Conservation (phyloP, 768 basidiomycete genomes). For the Antrodiella citrinella region DNA sequence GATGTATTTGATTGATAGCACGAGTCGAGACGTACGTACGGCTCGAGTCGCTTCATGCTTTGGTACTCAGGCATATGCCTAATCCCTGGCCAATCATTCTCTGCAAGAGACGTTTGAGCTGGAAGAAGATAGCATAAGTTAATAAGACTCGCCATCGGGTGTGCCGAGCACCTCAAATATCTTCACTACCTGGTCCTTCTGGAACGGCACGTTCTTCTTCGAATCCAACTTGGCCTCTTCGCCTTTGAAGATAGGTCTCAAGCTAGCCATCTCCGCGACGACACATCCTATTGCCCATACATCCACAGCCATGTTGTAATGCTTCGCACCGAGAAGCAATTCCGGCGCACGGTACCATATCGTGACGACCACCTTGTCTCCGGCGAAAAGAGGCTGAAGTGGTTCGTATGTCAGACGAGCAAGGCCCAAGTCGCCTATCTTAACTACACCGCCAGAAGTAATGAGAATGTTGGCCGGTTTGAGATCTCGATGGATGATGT, state of each 20-base stretch:
- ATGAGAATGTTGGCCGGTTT: constrained; percentile 91
- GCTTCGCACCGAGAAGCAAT: constrained; percentile 90
- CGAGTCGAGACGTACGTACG: constrained; percentile 32
- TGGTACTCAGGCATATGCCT: constrained; percentile 83
- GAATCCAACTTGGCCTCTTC: constrained; percentile 97
- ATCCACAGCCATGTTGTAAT: constrained; percentile 95
- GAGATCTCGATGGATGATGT: constrained; percentile 87
- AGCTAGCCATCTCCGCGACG: constrained; percentile 87
- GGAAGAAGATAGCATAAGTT: constrained; percentile 4
- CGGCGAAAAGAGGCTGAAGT: constrained; percentile 82
- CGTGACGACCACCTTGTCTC: constrained; percentile 98
- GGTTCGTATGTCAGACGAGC: constrained; percentile 89
- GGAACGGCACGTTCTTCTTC: constrained; percentile 97
- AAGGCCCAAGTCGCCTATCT: constrained; percentile 96
- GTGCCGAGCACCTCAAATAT: constrained; percentile 96
- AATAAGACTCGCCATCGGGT: constrained; percentile 57
- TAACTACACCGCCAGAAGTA: constrained; percentile 78
- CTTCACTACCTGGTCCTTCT: constrained; percentile 88
- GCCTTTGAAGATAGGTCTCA: constrained; percentile 97
- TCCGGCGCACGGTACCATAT: constrained; percentile 99
- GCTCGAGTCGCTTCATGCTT: constrained; percentile 72
- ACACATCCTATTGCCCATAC: constrained; percentile 99
- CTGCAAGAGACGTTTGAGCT: constrained; percentile 32
- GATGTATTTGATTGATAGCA: background rate
- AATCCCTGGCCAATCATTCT: constrained; percentile 82